Conservation (phyloP, 2,329 filamentous ascomycete species). For the Phyllosticta capitalensis region DNA sequence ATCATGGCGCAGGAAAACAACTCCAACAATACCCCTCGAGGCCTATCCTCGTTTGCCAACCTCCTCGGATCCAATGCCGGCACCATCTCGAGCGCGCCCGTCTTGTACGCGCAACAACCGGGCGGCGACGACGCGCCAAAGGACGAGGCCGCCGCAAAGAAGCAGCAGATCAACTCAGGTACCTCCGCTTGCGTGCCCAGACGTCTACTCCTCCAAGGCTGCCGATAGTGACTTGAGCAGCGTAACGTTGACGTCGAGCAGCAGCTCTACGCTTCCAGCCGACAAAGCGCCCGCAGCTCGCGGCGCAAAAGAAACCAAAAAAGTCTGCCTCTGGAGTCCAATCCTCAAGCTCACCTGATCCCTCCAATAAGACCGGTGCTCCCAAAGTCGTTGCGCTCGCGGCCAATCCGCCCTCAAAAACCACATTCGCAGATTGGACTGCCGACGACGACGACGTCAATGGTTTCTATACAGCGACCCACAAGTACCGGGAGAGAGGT, state of each 20-base stretch:
- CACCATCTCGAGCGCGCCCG: constrained; percentile 70
- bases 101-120: constrained; percentile 53
- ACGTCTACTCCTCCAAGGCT: constrained; percentile 16
- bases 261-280: constrained; percentile 66
- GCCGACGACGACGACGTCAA: constrained; percentile 72
- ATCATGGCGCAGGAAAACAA: constrained; percentile 8
- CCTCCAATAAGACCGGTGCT: constrained; percentile 8
- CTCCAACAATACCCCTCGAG: constrained; percentile 7
- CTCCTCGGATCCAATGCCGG: constrained; percentile 54
- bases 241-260: constrained; percentile 10
- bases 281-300: constrained; percentile 54
- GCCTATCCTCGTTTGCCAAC: constrained; percentile 73
- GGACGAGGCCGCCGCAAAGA: constrained; percentile 39
- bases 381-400: constrained; percentile 18
- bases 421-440: constrained; percentile 71
- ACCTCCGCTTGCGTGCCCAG: constrained; percentile 31
- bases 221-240: constrained; percentile 11
- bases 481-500: constrained; percentile 54
- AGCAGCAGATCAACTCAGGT: constrained; percentile 55
- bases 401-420: constrained; percentile 48
- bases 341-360: constrained; percentile 14
- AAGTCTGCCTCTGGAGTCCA: constrained; percentile 28
- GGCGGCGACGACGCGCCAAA: constrained; percentile 39
- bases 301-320: constrained; percentile 56
- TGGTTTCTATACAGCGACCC: constrained; percentile 55